Base-by-base conservation (phyloP, 2,329 filamentous ascomycete genomes). In the Biscogniauxia marginata region DNA sequence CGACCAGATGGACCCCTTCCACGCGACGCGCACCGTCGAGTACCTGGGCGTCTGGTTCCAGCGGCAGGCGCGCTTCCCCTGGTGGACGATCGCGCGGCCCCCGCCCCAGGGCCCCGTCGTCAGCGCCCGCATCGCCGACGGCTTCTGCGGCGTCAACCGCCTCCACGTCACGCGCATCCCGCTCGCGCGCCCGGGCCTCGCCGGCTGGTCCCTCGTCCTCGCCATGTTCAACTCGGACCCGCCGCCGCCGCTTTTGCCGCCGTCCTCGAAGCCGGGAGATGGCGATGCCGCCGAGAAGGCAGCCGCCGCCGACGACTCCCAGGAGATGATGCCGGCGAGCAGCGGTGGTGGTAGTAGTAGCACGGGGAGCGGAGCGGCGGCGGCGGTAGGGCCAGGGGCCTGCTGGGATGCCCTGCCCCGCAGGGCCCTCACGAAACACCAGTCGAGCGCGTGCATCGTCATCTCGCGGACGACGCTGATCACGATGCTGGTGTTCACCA, bases 1-100 rank as follows among this genome's bases (percentile, higher is more conserved):
- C 65, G 63, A 70, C 20, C 69, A 76, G 61, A 68, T 74, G 48
- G 75, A 76, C 2, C 72, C 63, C 18, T 67, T 63, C 57, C 64
- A 65, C 59, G 61, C 63, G 7, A 62, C 48, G 19, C 65, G 65
- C 52, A 64, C 61, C 4, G 58, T 49, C 16, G 64, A 67, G 54
- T 65, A 65, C 56, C 61, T 69, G 24, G 67, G 67, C 11, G 52
- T 63, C 9, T 69, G 67, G 67, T 59, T 67, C 50, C 60, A 62
- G 47, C 61, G 65, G 16, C 67, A 70, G 30, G 44, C 51, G 25
- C 50, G 53, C 4, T 61, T 62, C 43, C 60, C 65, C 0, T 65
- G 62, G 60, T 64, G 62, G 59, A 53, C 46, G 20, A 60, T 68
- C 49, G 44, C 61, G 9, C 65, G 62, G 55, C 66, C 67, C 43